Evolutionary conservation across 768 basidiomycete genomes (phyloP), one percentile per base, ranked within the genome.

Genomic region (Mycena maculata): DNA sequence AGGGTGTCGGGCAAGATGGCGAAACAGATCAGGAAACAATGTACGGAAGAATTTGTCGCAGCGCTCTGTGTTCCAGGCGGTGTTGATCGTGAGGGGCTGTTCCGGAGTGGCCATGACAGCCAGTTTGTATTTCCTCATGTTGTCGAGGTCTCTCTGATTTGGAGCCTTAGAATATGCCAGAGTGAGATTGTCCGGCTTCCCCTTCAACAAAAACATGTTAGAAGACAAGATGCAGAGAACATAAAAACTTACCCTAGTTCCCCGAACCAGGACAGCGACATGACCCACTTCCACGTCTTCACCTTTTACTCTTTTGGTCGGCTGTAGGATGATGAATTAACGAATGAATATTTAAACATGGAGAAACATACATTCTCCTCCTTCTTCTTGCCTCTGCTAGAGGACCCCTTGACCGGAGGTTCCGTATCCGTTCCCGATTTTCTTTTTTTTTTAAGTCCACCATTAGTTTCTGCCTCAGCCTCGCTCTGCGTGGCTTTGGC

Each of bases 1-100:
- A 18, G 28, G 45, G 36, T 59, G 58, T 2, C 33, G 15, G 36
- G 20, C 47, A 3, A 59, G 36, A 39, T 59, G 25, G 16, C 18
- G 2, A n/a, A 56, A 56, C 4, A 56, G 54, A 23, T 56, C 54
- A 6, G 54, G 54, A 30, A 56, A 56, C 25, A 56, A 28, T 1
- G 25, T n/a, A 1, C 6, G 2, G 4, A 41, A 56, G 15, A 28
- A 56, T 23, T 30, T 7, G 10, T 3, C 15, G 39, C 54, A 56
- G 2, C 41, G 38, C 8, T 41, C 16, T 1, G 54, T 42, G 39
- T 5, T 54, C 52, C 52, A 54, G 2, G 22, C n/a, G 1, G 52
- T 38, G 36, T 54, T 38, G 9, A 54, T 56, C 1, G 5, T 30
- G 7, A 56, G 23, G 1, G 23, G 39, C 13, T 42, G 12, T 3